phyloP scores from a whole-genome alignment of 805 yeast species.

The Hanseniaspora meyeri region DNA sequence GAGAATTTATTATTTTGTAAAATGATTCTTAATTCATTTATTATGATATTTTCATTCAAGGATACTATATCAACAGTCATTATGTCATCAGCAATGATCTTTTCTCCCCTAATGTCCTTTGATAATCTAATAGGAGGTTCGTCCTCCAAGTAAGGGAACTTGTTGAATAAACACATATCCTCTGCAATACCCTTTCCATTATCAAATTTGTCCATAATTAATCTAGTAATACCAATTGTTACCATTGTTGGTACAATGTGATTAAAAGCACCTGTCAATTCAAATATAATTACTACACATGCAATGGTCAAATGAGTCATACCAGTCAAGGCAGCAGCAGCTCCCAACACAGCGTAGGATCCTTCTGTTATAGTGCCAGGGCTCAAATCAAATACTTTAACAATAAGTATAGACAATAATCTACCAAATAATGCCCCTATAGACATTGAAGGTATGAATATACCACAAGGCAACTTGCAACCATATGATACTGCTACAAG shows the following conservation, averaged over 20 bases:
- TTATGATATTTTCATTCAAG: slow-evolving; percentile 20
- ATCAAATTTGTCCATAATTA: slow-evolving; percentile 67
- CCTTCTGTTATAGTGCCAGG: slow-evolving; percentile 73
- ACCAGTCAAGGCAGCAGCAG: slow-evolving; percentile 90
- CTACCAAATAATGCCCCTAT: slow-evolving; percentile 93
- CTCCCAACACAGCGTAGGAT: slow-evolving; percentile 89
- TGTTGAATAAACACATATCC: slow-evolving; percentile 80
- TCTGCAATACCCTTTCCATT: slow-evolving; percentile 80
- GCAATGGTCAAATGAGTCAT: slow-evolving; percentile 86
- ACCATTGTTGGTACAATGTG: slow-evolving; percentile 94
- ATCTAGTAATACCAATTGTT: slow-evolving; percentile 76
- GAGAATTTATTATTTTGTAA: slow-evolving; percentile 1
- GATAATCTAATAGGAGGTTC: slow-evolving; percentile 50
- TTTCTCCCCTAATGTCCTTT: slow-evolving; percentile 34
- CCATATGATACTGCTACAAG: slow-evolving; percentile 82
- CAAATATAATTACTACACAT: slow-evolving; percentile 91
- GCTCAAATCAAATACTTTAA: slow-evolving; percentile 31
- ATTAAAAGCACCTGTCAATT: slow-evolving; percentile 85
- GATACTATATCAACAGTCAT: slow-evolving; percentile 21
- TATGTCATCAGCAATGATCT: slow-evolving; percentile 47
- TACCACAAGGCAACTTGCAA: slow-evolving; percentile 92
- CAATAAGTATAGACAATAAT: slow-evolving; percentile 64
- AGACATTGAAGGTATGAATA: slow-evolving; percentile 93
- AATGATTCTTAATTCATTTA: slow-evolving; percentile 14
- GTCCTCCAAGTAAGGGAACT: slow-evolving; percentile 65